phyloP scores from a whole-genome alignment of 306 rosid species.

The Pyrus betulifolia region DNA sequence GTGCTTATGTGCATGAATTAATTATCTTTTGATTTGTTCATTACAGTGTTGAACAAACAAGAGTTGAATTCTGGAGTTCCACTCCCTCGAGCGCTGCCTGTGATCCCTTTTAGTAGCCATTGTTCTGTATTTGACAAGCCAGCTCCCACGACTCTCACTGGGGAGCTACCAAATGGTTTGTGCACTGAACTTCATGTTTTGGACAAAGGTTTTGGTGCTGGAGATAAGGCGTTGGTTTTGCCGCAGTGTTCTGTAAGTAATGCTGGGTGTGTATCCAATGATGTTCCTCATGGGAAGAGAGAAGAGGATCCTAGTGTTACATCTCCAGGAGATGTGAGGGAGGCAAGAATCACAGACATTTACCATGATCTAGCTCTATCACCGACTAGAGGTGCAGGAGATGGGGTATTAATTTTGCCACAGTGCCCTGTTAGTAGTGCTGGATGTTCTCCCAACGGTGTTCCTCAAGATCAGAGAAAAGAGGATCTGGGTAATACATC shows the following conservation, averaged over 20 bases:
- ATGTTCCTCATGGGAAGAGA: constrained; percentile 22
- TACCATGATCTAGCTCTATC: constrained; percentile 51
- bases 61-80: constrained; percentile 35
- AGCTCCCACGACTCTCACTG: constrained; percentile 23
- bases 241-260: constrained; percentile 35
- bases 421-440: constrained; percentile 30
- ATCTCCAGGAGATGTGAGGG: constrained; percentile 25
- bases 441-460: constrained; percentile 34
- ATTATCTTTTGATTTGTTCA: neutral
- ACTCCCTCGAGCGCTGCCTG: constrained; percentile 25
- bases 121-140: constrained; percentile 28
- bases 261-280: constrained; percentile 39
- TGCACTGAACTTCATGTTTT: constrained; percentile 17
- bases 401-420: constrained; percentile 23
- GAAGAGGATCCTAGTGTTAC: constrained; percentile 25
- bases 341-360: constrained; percentile 17
- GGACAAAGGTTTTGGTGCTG: constrained; percentile 14
- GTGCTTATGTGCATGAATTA: neutral
- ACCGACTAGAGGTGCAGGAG: constrained; percentile 34
- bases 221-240: constrained; percentile 22
- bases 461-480: constrained; percentile 35
- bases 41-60: constrained; percentile 47
- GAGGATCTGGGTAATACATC: constrained; percentile 17
- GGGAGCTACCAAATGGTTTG: constrained; percentile 26
- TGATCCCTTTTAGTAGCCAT: constrained; percentile 28